Conservation (phyloP, 2,329 filamentous ascomycete genomes). For the Aspergillus sp. region DNA sequence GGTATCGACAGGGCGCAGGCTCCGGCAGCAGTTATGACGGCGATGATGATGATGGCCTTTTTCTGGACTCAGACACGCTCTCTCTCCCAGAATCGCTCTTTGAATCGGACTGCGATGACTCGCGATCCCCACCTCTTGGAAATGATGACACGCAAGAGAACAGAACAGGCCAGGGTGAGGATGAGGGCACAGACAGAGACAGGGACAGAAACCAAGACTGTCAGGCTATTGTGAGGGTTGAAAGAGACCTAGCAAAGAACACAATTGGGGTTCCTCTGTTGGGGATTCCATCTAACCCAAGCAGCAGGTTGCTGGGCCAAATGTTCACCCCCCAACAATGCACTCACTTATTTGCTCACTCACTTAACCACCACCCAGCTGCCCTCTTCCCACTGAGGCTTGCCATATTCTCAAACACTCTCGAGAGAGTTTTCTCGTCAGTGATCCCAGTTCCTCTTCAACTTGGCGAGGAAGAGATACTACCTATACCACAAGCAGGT, state of each 20-base stretch:
- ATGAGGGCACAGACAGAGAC: background rate
- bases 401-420: background rate
- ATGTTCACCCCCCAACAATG: background rate
- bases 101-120: constrained; percentile 9
- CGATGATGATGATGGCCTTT: constrained; percentile 16
- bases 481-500: background rate
- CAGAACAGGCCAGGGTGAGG: background rate
- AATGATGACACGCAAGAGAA: background rate
- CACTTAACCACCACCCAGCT: background rate
- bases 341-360: background rate
- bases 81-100: constrained; percentile 2
- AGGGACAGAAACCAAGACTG: background rate
- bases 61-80: constrained; percentile 11
- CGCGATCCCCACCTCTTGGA: background rate
- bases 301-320: background rate
- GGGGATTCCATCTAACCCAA: background rate
- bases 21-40: constrained; percentile 13
- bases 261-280: background rate
- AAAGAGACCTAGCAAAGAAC: background rate
- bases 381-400: background rate
- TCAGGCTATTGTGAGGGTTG: background rate
- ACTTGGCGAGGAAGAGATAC: background rate
- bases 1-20: constrained; percentile 24
- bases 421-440: background rate
- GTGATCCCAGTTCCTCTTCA: background rate